Base-by-base conservation (phyloP, 805 yeast species). In the Candida awuae region DNA sequence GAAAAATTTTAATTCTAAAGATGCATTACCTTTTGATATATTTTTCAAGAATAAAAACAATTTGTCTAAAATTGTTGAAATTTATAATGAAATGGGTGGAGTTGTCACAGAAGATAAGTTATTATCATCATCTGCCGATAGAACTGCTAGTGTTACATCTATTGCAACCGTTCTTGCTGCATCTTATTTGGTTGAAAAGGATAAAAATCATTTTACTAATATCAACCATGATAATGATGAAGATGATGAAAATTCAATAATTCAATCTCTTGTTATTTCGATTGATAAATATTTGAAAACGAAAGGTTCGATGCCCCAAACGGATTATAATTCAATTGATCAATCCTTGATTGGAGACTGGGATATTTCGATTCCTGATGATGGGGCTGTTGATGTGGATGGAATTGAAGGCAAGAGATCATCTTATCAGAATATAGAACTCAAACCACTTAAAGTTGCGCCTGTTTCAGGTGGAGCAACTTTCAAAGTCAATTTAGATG, bases 71-170 rank as follows among this genome's bases (percentile, higher is more conserved):
- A 35, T 47, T 35, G 41, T 41, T 20, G 40, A 39, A 17, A 29
- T 47, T 58, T 21, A 70, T 61, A 49, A 53, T 56, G 30, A 66
- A 57, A 51, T 64, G 59, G 52, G 58, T 58, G 44, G 61, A 59
- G 22, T 61, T 55, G 18, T 47, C 1, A 19, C 43, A 3, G 22
- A 31, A 10, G 49, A 40, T n/a, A 42, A 37, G 9, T 26, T 41
- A 12, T 25, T 42, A 18, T 12, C 34, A 21, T 29, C 49, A n/a
- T 31, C 41, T 3, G 17, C 41, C 13, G 45, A 51, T 31, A 56
- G 53, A 35, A 46, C 54, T 3, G 45, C 58, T 39, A 38, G 48
- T 20, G 42, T 44, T 16, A 42, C 57, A 8, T 56, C 55, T 6
- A 55, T 58, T 23, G 46, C 61, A 1, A 43, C 55, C 14, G 51